Evolutionary conservation across 1,284 basidiomycete genomes (phyloP), one percentile per base, ranked within the genome.

Genomic region (Naganishia sp.): DNA sequence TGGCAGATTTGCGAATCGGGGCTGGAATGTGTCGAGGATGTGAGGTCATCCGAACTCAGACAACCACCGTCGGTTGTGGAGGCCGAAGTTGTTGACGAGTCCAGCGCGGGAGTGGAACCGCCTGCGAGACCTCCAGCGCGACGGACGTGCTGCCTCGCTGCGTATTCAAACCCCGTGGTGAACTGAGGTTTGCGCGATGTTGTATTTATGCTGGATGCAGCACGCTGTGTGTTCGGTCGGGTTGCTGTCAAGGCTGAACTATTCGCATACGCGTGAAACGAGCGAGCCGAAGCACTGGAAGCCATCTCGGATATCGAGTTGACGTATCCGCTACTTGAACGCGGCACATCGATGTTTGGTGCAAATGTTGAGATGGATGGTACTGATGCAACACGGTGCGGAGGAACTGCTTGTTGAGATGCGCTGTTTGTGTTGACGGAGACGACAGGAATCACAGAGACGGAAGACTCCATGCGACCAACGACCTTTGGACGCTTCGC

Each of bases 1-100:
- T 57, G 57, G 50, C 65, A 66, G 2, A 63, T 57, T 36, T 66
- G 65, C 10, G 57, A 61, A 36, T 66, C 65, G 15, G 65, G 65
- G 42, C 65, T 66, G 16, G 65, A 66, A 36, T 66, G 65, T 1
- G 50, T 66, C 16, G 55, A 59, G 13, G 59, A 61, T 3, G 59
- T 61, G 21, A 61, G 42, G 3, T 61, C 59, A 28, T 61, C 59
- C 42, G 39, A n/a, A 11, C 53, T 54, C 25, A 53, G 25, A n/a
- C 45, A 46, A 16, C 45, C 45, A 33, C 28, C 36, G 42, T 61
- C 59, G 15, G 48, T 52, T 16, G 59, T 33, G 46, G 50, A 52
- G 15, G 36, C 59, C 36, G 50, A 52, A 9, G 55, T 43, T 13
- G 48, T 23, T 10, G 57, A 63, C 31, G 50, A 45, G 10, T 33